A percentile compares a stretch with the other conserved stretches of the same genome.
phyloP scores from a whole-genome alignment of 2,329 filamentous ascomycete genomes.

The Paecilomyces niveus region DNA sequence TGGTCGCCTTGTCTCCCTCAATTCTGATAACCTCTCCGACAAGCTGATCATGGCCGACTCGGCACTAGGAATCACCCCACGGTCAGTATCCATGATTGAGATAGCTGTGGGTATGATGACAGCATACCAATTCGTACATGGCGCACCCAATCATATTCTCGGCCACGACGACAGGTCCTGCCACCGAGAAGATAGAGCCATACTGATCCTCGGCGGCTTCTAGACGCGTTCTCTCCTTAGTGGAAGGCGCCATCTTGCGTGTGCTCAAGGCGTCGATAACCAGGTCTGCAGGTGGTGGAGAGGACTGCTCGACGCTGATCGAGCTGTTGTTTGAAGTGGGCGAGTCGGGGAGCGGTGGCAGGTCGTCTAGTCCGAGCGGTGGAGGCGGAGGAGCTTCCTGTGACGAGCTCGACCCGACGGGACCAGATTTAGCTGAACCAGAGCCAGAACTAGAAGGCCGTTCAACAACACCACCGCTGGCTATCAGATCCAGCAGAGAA shows the following conservation, averaged over 20 bases:
- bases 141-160: conserved; percentile 98
- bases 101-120: conserved; percentile 6
- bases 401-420: conserved; percentile 15
- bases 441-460: conserved; percentile 25
- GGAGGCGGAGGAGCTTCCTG: conserved; percentile 17
- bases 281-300: conserved; percentile 14
- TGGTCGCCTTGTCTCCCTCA: conserved; percentile 88
- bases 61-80: conserved; percentile 52
- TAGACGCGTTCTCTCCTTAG: conserved; percentile 36
- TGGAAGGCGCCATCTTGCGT: conserved; percentile 37
- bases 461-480: conserved; percentile 36
- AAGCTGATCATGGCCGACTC: conserved; percentile 83
- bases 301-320: conserved; percentile 12
- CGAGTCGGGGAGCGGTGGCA: conserved; percentile 40
- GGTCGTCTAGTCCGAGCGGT: conserved; percentile 34
- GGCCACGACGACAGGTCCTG: conserved; percentile 85
- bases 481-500: conserved; percentile 57
- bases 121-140: conserved; percentile 93
- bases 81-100: conserved; percentile 3
- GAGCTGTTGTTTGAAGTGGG: conserved; percentile 20
- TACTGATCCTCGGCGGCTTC: conserved; percentile 48
- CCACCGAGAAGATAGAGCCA: conserved; percentile 66
- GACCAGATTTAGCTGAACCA: conserved; percentile 8
- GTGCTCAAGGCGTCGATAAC: conserved; percentile 16
- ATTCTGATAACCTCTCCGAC: conserved; percentile 98